Evolutionary conservation across 164 flowering plant genomes (phyloP).

Genomic region (Vitis riparia): DNA sequence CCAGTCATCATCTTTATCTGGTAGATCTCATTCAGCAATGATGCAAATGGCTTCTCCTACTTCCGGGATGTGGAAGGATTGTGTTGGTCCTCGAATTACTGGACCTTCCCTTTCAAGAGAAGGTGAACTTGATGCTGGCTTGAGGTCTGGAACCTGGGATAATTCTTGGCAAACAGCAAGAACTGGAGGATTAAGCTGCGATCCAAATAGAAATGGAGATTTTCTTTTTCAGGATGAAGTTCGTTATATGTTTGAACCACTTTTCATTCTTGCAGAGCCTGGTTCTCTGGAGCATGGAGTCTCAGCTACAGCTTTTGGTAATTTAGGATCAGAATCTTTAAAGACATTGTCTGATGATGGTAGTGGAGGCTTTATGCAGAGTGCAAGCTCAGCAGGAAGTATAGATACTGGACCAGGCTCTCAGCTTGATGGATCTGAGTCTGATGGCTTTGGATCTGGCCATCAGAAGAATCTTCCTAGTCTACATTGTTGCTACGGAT

Average conservation of each 20-base stretch:
- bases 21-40: slow-evolving; percentile 60
- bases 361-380: slow-evolving; percentile 49
- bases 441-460: slow-evolving; percentile 53
- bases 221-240: slow-evolving; percentile 51
- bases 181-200: slow-evolving; percentile 59
- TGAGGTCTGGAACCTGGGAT: slow-evolving; percentile 79
- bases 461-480: slow-evolving; percentile 57
- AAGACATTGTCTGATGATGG: slow-evolving; percentile 59
- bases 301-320: slow-evolving; percentile 40
- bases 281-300: slow-evolving; percentile 76
- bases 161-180: slow-evolving; percentile 81
- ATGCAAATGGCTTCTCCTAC: slow-evolving; percentile 65
- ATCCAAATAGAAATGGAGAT: slow-evolving; percentile 60
- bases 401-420: slow-evolving; percentile 61
- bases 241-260: slow-evolving; percentile 87
- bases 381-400: slow-evolving; percentile 45
- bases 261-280: slow-evolving; percentile 90
- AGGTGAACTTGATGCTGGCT: slow-evolving; percentile 69
- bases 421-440: slow-evolving; percentile 58
- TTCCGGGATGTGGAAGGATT: slow-evolving; percentile 89
- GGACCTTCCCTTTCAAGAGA: slow-evolving; percentile 74
- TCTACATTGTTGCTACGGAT: slow-evolving; percentile 97
- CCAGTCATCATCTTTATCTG: slow-evolving; percentile 52
- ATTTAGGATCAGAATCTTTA: slow-evolving; percentile 42
- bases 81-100: slow-evolving; percentile 60